A percentile compares a stretch with the other conserved stretches of the same genome.
These are phyloP conservation scores for Phaffomyces opuntiae DNA, from an alignment of 805 yeast species.

Conservation along the genomic window DNA sequence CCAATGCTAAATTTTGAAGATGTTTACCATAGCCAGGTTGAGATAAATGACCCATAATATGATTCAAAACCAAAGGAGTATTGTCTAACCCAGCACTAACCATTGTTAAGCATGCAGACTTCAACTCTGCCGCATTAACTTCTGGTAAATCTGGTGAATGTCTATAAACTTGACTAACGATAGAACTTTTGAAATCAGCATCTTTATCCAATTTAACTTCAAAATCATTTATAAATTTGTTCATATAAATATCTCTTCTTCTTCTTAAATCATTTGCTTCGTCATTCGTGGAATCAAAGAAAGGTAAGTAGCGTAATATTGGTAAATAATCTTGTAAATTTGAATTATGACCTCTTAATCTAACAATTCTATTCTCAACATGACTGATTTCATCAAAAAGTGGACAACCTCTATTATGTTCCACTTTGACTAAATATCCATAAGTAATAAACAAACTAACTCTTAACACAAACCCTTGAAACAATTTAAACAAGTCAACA, in stretches of 20 bases:
- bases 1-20: constrained; percentile 39
- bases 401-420: constrained; percentile 25
- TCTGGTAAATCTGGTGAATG: constrained; percentile 8
- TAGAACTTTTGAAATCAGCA: constrained; percentile 23
- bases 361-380: constrained; percentile 51
- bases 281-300: constrained; percentile 10
- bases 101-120: constrained; percentile 63
- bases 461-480: constrained; percentile 46
- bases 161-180: constrained; percentile 26
- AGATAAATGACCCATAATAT: constrained; percentile 54
- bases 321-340: constrained; percentile 52
- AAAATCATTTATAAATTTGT: constrained; percentile 27
- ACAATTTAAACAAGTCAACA: constrained; percentile 31
- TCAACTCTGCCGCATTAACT: constrained; percentile 36
- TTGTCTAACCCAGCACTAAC: constrained; percentile 78
- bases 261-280: constrained; percentile 28
- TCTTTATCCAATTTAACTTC: constrained; percentile 19
- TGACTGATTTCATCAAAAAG: constrained; percentile 45
- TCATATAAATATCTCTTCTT: constrained; percentile 45
- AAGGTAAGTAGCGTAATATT: constrained; percentile 28
- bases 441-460: constrained; percentile 46
- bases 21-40: constrained; percentile 29
- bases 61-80: constrained; percentile 54
- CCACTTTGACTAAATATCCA: constrained; percentile 42
- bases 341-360: constrained; percentile 50